phyloP scores from a whole-genome alignment of 306 rosid genomes.

The Crataegus laevigata region DNA sequence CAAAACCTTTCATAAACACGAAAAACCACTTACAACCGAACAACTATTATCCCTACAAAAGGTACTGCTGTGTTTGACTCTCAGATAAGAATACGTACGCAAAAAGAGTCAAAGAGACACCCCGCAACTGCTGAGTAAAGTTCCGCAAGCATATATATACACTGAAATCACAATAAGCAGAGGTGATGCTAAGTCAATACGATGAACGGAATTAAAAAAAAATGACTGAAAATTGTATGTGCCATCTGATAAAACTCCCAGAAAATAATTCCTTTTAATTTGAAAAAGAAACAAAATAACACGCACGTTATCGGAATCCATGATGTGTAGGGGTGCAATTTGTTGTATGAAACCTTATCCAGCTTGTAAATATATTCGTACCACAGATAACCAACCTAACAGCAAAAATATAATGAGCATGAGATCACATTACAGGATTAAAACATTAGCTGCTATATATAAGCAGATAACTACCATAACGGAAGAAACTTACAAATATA shows the following conservation, averaged over 20 bases:
- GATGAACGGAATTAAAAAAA: background rate
- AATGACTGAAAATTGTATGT: background rate
- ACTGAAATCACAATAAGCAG: conserved; percentile 39
- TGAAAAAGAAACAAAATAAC: conserved; percentile 2
- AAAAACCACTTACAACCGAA: conserved; percentile 1
- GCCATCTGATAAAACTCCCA: background rate
- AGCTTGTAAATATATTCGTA: conserved; percentile 87
- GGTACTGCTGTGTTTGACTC: background rate
- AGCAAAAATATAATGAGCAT: conserved; percentile 13
- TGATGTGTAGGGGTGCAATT: conserved; percentile 92
- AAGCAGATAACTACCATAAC: background rate
- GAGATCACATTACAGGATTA: conserved; percentile 14
- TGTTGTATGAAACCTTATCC: conserved; percentile 94
- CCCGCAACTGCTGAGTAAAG: conserved; percentile 80
- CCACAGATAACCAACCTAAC: conserved; percentile 93
- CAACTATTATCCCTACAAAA: background rate
- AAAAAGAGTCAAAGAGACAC: conserved; percentile 75
- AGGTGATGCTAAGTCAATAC: background rate
- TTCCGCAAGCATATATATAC: conserved; percentile 93
- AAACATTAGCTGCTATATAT: background rate
- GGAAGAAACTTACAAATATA: conserved; percentile 56
- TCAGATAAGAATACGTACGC: conserved; percentile 58
- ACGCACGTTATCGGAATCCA: conserved; percentile 99
- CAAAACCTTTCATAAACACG: background rate
- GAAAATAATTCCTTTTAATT: background rate